Base-by-base conservation (phyloP, 371 early-diverging fungal genomes). In the Vairimorpha ceranae region DNA sequence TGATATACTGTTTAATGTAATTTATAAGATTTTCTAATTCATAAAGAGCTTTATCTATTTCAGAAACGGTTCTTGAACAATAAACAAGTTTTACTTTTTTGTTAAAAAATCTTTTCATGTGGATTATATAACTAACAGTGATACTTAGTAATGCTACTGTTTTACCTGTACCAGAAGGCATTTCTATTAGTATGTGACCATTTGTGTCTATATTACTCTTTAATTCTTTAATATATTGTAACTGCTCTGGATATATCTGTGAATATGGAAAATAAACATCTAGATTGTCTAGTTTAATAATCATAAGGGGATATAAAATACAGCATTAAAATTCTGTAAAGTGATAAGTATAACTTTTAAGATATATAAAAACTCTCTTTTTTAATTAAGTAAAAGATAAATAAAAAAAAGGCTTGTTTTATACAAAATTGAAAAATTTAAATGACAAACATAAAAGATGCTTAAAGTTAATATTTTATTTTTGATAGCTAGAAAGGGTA, bases 81-180 rank as follows among this genome's bases (percentile, higher is more conserved):
- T 97, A 99, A 23, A 97, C 88, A 19, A 97, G 85, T 83, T 96
- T 95, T 52, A 72, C 67, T 15, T 54, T 17, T 35, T 23, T 30
- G 27, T 68, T 65, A 32, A 29, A 15, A n/a, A 60, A 19, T 41
- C 70, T 73, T 73, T 72, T 74, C 51, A 75, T 66, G 61, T 82
- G 67, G 1, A 83, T 29, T 30, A 73, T 68, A 85, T 96, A 97
- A 23, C 96, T 88, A n/a, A 99, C 88, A 79, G 94, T 93, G 2
- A 95, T 85, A 27, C 96, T 93, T 2, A 99, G 85, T 15, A 99
- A 86, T 15, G 95, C 90, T 10, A 97, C 88, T 0, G 99, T 99
- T 84, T 99, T 99, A 15, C 99, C 99, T 0, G 98, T 96, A 46
- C 99, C 98, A 17, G 96, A 96, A 61, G 98, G 97, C 95, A 97